Evolutionary conservation across 805 yeast species (phyloP).

Genomic region (Cyberlindnera maritima): DNA sequence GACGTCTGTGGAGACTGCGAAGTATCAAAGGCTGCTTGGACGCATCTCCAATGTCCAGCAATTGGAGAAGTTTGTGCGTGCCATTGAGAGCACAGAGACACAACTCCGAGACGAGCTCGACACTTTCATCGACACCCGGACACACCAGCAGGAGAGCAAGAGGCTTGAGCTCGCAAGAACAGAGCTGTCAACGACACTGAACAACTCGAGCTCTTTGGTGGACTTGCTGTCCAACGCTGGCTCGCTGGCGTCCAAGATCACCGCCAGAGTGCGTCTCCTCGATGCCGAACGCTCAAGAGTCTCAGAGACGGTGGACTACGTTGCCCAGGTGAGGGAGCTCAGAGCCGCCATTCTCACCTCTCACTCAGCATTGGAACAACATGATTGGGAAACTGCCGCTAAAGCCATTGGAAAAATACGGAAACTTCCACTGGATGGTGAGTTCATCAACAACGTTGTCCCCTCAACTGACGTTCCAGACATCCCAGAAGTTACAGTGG

Average conservation of each 20-base stretch:
- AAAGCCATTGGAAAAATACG: constrained; percentile 54
- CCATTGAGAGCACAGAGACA: constrained; percentile 25
- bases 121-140: constrained; percentile 23
- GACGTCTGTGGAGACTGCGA: constrained; percentile 5
- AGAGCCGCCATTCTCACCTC: constrained; percentile 65
- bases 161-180: constrained; percentile 59
- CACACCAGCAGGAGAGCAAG: constrained; percentile 31
- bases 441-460: constrained; percentile 74
- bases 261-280: constrained; percentile 63
- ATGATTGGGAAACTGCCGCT: constrained; percentile 80
- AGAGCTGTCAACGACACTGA: constrained; percentile 58
- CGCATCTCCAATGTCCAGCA: constrained; percentile 25
- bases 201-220: constrained; percentile 54
- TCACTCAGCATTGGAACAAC: constrained; percentile 61
- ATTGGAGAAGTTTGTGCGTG: constrained; percentile 24
- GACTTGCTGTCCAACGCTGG: constrained; percentile 58
- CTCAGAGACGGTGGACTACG: constrained; percentile 57
- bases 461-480: constrained; percentile 89
- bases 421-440: constrained; percentile 59
- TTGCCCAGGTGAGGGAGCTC: constrained; percentile 60
- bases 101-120: constrained; percentile 26
- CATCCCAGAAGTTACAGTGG: constrained; percentile 56
- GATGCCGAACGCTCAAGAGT: constrained; percentile 72
- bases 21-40: constrained; percentile 23
- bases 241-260: constrained; percentile 60